Percentiles rank a stretch among this genome's conserved stretches.
Conservation (phyloP, 768 basidiomycete genomes). For the Lactarius hengduanensis region DNA sequence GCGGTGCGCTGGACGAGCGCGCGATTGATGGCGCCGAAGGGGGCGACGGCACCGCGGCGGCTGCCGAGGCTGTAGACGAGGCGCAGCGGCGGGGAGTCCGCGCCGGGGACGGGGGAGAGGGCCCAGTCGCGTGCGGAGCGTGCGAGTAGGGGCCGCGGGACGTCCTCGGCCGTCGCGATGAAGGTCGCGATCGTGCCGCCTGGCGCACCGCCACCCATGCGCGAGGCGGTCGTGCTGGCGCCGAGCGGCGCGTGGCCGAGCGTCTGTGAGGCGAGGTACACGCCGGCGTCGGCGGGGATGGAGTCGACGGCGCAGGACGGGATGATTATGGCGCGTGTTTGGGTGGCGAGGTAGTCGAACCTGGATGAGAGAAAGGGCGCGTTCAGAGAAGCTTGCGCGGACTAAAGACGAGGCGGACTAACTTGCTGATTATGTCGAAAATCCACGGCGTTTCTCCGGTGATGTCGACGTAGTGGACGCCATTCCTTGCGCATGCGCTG, state of each 20-base stretch:
- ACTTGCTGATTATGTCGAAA: slow-evolving; percentile 58
- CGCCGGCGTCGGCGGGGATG: slow-evolving; percentile 68
- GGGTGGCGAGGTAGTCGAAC: slow-evolving; percentile 68
- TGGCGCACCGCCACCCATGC: slow-evolving; percentile 49
- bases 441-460: slow-evolving; percentile 74
- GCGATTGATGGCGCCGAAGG: slow-evolving; percentile 47
- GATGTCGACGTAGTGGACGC: slow-evolving; percentile 84
- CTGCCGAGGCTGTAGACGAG: slow-evolving; percentile 39
- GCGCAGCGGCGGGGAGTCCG: slow-evolving; percentile 34
- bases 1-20: slow-evolving; percentile 56
- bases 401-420: slow-evolving; percentile 32
- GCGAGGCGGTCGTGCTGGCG: slow-evolving; percentile 55
- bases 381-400: slow-evolving; percentile 18
- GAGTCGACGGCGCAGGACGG: slow-evolving; percentile 80
- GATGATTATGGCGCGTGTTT: slow-evolving; percentile 71
- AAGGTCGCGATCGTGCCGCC: slow-evolving; percentile 59
- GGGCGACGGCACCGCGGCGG: slow-evolving; percentile 35
- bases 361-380: slow-evolving; percentile 37
- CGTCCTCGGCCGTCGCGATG: slow-evolving; percentile 34
- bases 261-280: slow-evolving; percentile 66
- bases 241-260: slow-evolving; percentile 54
- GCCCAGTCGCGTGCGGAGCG: slow-evolving; percentile 40
- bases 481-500: slow-evolving; percentile 70
- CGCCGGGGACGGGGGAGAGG: slow-evolving; percentile 43
- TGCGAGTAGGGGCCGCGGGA: slow-evolving; percentile 35